Percentiles rank a stretch among this genome's conserved stretches.
These are phyloP conservation scores for Blastocladiella britannica DNA, from an alignment of 192 early-diverging fungal genomes.

Conservation along the genomic window DNA sequence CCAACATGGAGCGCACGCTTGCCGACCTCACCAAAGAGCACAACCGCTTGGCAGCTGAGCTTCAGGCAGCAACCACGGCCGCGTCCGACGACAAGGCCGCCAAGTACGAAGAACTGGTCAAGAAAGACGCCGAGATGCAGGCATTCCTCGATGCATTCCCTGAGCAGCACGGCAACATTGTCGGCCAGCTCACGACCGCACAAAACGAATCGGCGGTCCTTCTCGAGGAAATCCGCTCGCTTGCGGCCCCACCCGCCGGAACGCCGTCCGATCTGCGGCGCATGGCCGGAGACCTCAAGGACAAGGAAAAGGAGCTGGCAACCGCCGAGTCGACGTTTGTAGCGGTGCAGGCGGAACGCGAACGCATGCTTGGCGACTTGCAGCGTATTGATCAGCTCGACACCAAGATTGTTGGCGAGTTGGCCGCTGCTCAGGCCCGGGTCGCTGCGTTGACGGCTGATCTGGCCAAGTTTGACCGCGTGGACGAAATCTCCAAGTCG, in stretches of 20 bases:
- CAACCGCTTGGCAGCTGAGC: neutral
- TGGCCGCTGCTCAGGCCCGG: conserved; percentile 16
- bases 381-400: conserved; percentile 36
- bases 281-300: conserved; percentile 25
- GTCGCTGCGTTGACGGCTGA: conserved; percentile 12
- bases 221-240: conserved; percentile 18
- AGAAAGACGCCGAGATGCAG: conserved; percentile 35
- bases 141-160: conserved; percentile 29
- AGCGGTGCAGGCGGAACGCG: conserved; percentile 9
- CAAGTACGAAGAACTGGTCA: conserved; percentile 38
- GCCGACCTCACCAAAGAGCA: neutral
- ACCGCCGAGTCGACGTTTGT: conserved; percentile 33
- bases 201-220: conserved; percentile 19
- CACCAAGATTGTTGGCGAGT: conserved; percentile 27
- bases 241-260: neutral
- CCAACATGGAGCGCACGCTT: neutral
- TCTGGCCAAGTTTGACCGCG: conserved; percentile 17
- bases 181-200: conserved; percentile 8
- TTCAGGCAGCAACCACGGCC: neutral
- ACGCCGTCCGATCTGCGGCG: neutral
- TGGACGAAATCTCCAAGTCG: conserved; percentile 20
- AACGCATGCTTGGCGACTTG: conserved; percentile 20
- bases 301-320: conserved; percentile 38
- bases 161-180: conserved; percentile 11
- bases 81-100: conserved; percentile 18